A percentile compares a stretch with the other conserved stretches of the same genome.
Conservation (phyloP, 495 filamentous ascomycete genomes). For the Penicillium bovifimosum region DNA sequence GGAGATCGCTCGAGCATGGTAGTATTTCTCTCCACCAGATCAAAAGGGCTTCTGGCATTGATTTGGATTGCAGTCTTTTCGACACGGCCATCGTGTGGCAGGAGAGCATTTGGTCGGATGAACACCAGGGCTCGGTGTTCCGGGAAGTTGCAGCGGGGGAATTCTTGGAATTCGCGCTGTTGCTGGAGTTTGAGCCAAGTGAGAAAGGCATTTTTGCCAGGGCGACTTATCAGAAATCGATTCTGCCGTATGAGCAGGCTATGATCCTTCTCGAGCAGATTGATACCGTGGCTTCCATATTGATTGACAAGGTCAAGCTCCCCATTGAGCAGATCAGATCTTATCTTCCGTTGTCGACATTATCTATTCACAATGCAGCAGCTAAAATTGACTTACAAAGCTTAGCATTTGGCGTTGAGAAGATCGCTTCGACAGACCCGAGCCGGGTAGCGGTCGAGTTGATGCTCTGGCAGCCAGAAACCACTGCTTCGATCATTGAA, state of each 20-base stretch:
- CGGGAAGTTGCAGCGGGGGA: slow-evolving; percentile 52
- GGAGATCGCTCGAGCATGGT: slow-evolving; percentile 53
- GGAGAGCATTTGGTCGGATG: slow-evolving; percentile 49
- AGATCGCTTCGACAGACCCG: slow-evolving; percentile 41
- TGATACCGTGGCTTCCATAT: slow-evolving; percentile 40
- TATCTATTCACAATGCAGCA: slow-evolving; percentile 53
- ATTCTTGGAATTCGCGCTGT: slow-evolving; percentile 64
- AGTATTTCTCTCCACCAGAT: slow-evolving; percentile 60
- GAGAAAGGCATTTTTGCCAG: slow-evolving; percentile 34
- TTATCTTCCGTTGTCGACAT: slow-evolving; percentile 27
- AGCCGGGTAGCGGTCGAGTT: slow-evolving; percentile 56
- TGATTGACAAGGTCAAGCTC: slow-evolving; percentile 37
- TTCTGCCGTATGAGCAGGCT: slow-evolving; percentile 46
- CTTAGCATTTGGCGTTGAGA: slow-evolving; percentile 52
- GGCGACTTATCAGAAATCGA: slow-evolving; percentile 47
- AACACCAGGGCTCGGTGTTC: slow-evolving; percentile 28
- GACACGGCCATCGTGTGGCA: slow-evolving; percentile 76
- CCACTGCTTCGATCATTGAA: slow-evolving; percentile 21
- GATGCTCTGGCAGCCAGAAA: slow-evolving; percentile 34
- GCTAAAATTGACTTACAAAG: slow-evolving; percentile 12
- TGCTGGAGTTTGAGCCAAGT: slow-evolving; percentile 64
- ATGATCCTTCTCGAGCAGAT: slow-evolving; percentile 53
- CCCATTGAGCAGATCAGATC: slow-evolving; percentile 30
- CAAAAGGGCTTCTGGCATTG: slow-evolving; percentile 48
- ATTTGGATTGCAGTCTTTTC: slow-evolving; percentile 49